Evolutionary conservation across 2,329 filamentous ascomycete species (phyloP).

Genomic region (Alternaria consortialis): DNA sequence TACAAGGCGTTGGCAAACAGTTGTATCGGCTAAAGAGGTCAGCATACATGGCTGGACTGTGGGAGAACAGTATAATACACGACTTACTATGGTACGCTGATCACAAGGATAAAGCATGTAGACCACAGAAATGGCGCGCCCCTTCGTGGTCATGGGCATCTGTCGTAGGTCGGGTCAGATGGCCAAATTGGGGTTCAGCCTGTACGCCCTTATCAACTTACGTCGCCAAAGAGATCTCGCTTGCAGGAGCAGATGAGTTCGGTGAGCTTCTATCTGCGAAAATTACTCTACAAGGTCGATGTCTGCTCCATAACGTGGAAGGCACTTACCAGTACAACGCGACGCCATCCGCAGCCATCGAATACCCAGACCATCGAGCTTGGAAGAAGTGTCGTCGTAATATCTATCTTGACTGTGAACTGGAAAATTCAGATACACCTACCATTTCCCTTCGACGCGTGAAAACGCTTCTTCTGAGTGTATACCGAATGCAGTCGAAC

Average conservation of each 20-base stretch:
- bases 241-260: neutral
- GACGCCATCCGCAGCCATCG: neutral
- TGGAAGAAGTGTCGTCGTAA: neutral
- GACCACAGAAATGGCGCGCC: slow-evolving; percentile 3
- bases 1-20: slow-evolving; percentile 8
- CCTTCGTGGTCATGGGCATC: slow-evolving; percentile 17
- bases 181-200: neutral
- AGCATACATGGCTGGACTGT: slow-evolving; percentile 6
- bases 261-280: neutral
- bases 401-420: neutral
- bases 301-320: neutral
- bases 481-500: neutral
- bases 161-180: neutral
- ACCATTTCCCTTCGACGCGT: neutral
- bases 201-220: neutral
- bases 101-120: neutral
- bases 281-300: neutral
- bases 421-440: neutral
- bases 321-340: neutral
- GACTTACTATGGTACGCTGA: neutral
- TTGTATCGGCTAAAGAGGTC: neutral
- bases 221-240: neutral
- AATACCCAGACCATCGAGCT: neutral
- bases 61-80: neutral
- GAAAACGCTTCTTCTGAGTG: neutral